Conservation (phyloP, 73 alveolate species). For the Symbiodinium pilosum region DNA sequence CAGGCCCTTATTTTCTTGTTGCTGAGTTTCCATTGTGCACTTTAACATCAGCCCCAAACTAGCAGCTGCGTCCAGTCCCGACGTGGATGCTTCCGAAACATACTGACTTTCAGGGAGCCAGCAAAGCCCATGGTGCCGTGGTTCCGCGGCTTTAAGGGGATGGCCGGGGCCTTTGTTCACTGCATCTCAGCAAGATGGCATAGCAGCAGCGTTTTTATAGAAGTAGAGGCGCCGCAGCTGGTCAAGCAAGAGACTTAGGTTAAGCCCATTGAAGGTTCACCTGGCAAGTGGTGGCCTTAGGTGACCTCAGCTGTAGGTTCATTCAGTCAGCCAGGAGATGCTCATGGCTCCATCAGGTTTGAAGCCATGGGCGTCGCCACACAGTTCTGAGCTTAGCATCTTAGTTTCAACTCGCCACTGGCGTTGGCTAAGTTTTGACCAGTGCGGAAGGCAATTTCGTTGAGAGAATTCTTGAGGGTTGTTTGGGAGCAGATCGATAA, state of each 20-base stretch:
- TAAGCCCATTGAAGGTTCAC: constrained; percentile 21
- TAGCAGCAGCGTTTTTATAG: neutral
- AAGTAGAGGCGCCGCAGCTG: neutral
- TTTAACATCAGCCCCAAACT: no score
- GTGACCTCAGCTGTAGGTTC: neutral
- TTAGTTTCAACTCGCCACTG: no score
- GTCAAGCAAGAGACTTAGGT: constrained; percentile 23
- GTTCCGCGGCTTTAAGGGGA: constrained; percentile 98
- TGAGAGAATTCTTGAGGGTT: neutral
- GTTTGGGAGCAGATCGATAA: neutral
- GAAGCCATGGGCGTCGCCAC: constrained; percentile 70
- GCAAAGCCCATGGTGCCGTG: constrained; percentile 97
- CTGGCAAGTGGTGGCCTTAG: constrained; percentile 20
- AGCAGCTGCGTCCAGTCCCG: no score
- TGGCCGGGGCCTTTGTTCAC: neutral
- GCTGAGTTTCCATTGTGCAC: no score
- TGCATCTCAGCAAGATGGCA: neutral
- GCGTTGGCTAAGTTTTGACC: neutral
- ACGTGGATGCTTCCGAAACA: no score
- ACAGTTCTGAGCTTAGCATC: neutral
- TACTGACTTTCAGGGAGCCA: constrained; percentile 31
- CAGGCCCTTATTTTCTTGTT: no score
- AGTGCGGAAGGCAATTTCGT: neutral
- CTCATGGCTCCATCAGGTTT: no score
- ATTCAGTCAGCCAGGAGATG: no score